Evolutionary conservation across 345 rosid species (phyloP), one percentile per base, ranked within the genome.

Genomic region (Sonneratia caseolaris): DNA sequence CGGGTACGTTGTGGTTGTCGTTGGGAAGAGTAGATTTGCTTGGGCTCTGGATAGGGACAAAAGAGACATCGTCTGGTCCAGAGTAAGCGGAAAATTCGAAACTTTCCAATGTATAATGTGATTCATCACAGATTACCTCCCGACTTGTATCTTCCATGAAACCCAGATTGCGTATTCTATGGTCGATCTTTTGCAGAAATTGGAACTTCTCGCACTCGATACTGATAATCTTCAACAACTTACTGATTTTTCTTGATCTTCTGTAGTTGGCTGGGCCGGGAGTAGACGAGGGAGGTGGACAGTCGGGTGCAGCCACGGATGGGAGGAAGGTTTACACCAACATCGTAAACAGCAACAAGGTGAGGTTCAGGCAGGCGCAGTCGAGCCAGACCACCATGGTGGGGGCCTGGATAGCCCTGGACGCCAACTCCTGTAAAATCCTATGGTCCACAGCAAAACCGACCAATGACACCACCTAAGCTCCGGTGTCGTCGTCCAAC

Each of bases 21-120:
- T 79, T 24, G 87, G 82, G 47, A 84, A 86, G 73, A 86, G 82
- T 37, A 87, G 87, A 12, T 79, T 80, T 38, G 84, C 84, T 24
- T 82, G 81, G 87, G 84, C 84, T 64, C 66, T 86, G 8, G 85
- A 84, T 22, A 79, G 87, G 4, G 76, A 82, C 27, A 74, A 64
- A 24, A 82, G 87, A 12, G 66, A 19, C 38, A 74, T 84, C 11
- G 68, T 84, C 3, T 81, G 89, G 89, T 79, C 57, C 12, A 82
- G 70, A n/a, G 87, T 82, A 71, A 73, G 32, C 32, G 32, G 32
- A 27, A 27, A 27, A 27, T 27, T 27, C 32, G 32, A 27, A 27
- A 27, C 32, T 27, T 27, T 27, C 32, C 32, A 27, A 27, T 27
- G 32, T 27, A 27, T 27, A 27, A 27, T 27, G 32, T 27, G 32